phyloP scores from a whole-genome alignment of 192 early-diverging fungal genomes.

The Podila minutissima region DNA sequence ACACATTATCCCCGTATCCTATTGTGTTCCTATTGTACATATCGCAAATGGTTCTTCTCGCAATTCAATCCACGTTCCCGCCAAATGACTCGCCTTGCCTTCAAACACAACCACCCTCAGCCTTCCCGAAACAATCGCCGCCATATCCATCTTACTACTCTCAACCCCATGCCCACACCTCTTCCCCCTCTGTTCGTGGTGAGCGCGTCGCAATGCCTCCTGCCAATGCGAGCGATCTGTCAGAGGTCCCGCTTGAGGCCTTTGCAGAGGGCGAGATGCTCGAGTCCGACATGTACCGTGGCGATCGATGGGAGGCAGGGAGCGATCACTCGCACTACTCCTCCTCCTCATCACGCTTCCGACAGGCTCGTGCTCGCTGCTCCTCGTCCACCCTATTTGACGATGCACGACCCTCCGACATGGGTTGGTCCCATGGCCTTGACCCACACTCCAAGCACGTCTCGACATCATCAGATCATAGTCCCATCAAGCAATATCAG shows the following conservation, averaged over 20 bases:
- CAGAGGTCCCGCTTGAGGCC: constrained; percentile 26
- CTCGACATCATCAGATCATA: background rate
- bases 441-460: background rate
- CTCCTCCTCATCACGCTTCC: constrained; percentile 5
- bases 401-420: constrained; percentile 17
- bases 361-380: constrained; percentile 26
- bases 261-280: constrained; percentile 43
- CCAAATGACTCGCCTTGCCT: no score
- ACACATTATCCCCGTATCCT: no score
- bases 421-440: constrained; percentile 1
- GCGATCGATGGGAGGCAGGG: background rate
- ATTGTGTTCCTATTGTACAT: no score
- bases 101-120: no score
- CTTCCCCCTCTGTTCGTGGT: constrained; percentile 9
- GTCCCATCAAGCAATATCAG: no score
- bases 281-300: constrained; percentile 8
- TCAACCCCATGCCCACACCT: no score
- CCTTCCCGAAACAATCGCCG: no score
- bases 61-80: no score
- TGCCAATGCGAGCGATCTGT: constrained; percentile 24
- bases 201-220: constrained; percentile 17
- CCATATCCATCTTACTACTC: background rate
- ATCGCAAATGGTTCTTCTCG: no score
- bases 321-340: background rate
- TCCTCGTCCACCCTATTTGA: constrained; percentile 48